Base-by-base conservation (phyloP, 1,284 basidiomycete genomes). In the Naganishia liquefaciens region DNA sequence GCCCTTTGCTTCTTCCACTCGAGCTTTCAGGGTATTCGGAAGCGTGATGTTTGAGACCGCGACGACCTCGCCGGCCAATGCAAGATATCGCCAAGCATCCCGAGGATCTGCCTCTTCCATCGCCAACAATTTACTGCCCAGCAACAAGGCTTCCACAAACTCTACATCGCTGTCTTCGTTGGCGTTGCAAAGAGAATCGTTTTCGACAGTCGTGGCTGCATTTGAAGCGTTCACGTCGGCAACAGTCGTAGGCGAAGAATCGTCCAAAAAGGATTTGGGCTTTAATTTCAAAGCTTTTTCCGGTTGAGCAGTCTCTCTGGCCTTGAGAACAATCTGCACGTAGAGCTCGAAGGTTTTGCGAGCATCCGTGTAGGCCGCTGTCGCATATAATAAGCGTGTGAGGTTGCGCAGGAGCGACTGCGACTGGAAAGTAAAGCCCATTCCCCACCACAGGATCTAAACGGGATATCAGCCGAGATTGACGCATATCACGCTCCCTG, bases 381-480 rank as follows among this genome's bases (percentile, higher is more conserved):
- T 82, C 6, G 87, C 82, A 57, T 86, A 84, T 9, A 90, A 80
- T 0, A 93, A 77, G 1, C 87, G 86, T 17, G 86, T 85, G 81
- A 95, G 87, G 76, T 94, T 90, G 0, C 92, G 87, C 64, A 91
- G 84, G 17, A 95, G 81, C 9, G 86, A 84, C 69, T 88, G 88
- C 0, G 90, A 93, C 73, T 95, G 93, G 81, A 96, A 95, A 0
- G 93, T 96, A 25, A 92, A 83, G 21, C 87, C 86, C 10, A 90
- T 93, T 1, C 91, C 88, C 90, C 91, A 93, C 88, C 91, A 93
- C 1, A 96, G 82, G 17, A 91, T 82, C 86, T 92, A 19, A 72
- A 69, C 6, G 40, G 13, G 17, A 39, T 63, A 13, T 51, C 6
- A 51, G 49, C 49, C 11, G 17, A 51, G 7, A 10, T 5, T 2